Percentiles rank a stretch among this genome's conserved stretches.
Evolutionary conservation across 129 eudicot species (phyloP).

Genomic region (Logfia minima): DNA sequence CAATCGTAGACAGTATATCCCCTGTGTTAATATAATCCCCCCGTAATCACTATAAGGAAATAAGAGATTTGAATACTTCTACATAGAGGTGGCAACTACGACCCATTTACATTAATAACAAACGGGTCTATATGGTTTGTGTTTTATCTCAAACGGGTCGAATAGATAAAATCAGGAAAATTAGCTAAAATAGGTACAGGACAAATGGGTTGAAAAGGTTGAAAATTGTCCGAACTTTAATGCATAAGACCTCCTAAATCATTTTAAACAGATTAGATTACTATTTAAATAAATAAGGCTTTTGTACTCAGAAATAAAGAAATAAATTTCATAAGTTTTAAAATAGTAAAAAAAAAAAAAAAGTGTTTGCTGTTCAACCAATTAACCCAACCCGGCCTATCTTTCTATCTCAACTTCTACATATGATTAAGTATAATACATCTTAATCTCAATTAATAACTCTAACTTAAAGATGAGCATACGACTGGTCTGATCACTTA

Average conservation of each 20-base stretch:
- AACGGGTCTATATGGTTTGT: background rate
- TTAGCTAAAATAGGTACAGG: no score
- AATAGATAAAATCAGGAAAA: background rate
- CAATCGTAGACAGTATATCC: background rate
- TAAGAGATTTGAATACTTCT: slow-evolving; percentile 3
- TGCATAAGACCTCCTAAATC: background rate
- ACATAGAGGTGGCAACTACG: background rate
- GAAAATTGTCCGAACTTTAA: background rate
- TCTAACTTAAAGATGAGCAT: slow-evolving; percentile 8
- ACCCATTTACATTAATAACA: background rate
- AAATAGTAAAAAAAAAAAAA: background rate
- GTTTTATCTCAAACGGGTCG: background rate
- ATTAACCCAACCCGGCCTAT: background rate
- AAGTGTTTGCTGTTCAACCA: background rate
- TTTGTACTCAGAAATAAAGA: background rate
- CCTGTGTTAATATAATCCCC: background rate
- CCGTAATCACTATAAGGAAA: background rate
- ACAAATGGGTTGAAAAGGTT: background rate
- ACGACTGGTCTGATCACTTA: background rate
- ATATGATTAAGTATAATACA: background rate
- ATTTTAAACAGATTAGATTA: background rate
- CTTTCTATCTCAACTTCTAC: background rate
- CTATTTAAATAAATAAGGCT: background rate
- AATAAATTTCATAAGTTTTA: background rate
- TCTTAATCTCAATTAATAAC: slow-evolving; percentile 10